Evolutionary conservation across 495 filamentous ascomycete species (phyloP).

Genomic region (Aspergillus diversus): DNA sequence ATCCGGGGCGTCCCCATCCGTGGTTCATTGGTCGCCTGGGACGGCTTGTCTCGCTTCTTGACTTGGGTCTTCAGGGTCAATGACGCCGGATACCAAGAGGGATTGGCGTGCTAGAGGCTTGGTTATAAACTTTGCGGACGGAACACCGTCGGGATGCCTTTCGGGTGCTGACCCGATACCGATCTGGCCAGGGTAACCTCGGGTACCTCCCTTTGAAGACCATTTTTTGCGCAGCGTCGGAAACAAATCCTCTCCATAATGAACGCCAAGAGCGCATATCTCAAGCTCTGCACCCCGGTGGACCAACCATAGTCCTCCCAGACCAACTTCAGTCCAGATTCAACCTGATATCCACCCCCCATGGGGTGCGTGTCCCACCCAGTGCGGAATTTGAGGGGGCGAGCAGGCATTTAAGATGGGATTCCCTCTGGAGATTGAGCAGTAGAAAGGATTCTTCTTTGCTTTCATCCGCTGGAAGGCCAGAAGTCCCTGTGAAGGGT

Average conservation of each 20-base stretch:
- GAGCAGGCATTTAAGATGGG: slow-evolving; percentile 11
- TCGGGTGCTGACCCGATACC: slow-evolving; percentile 22
- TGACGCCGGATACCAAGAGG: background rate
- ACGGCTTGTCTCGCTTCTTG: background rate
- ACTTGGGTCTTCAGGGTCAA: background rate
- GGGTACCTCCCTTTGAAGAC: background rate
- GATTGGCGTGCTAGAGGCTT: background rate
- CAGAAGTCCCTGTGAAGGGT: background rate
- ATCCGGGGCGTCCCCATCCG: background rate
- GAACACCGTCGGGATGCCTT: background rate
- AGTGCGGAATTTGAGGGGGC: slow-evolving; percentile 1
- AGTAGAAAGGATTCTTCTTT: background rate
- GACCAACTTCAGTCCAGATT: background rate
- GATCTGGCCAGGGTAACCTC: slow-evolving; percentile 20
- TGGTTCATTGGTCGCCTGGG: background rate
- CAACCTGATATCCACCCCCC: background rate
- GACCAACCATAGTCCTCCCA: slow-evolving; percentile 7
- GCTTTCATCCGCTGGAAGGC: background rate
- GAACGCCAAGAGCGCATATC: slow-evolving; percentile 17
- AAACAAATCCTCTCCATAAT: slow-evolving; percentile 20
- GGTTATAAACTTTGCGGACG: slow-evolving; percentile 6
- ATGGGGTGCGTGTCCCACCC: background rate
- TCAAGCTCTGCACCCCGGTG: background rate
- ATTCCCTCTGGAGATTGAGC: background rate
- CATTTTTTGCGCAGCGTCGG: background rate